phyloP scores from a whole-genome alignment of 148 eudicot genomes.

The Dysphania ambrosioides region DNA sequence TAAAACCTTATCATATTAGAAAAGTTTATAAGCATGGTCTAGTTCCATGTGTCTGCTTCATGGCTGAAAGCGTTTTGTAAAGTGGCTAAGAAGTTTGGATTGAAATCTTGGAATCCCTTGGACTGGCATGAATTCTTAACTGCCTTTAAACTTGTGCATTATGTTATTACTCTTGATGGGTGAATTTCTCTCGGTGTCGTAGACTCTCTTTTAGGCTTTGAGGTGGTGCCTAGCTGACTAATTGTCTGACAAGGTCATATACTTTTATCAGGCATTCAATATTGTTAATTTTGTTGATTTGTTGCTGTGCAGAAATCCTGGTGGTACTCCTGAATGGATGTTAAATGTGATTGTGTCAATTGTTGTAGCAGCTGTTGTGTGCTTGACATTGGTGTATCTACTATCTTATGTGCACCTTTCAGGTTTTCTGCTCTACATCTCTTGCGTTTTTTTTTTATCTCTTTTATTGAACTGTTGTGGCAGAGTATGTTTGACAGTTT shows the following conservation, averaged over 20 bases:
- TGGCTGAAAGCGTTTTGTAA: no score
- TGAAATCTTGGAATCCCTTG: no score
- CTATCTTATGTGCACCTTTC: constrained; percentile 88
- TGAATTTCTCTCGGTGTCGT: not conserved
- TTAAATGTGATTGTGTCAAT: constrained; percentile 51
- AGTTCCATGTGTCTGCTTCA: no score
- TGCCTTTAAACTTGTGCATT: not conserved
- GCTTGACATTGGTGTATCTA: constrained; percentile 84
- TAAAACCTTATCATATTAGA: no score
- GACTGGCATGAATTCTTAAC: not conserved
- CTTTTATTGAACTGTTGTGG: not conserved
- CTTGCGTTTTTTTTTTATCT: not conserved
- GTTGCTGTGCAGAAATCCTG: constrained; percentile 71
- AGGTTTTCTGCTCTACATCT: constrained; percentile 46
- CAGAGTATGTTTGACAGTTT: not conserved
- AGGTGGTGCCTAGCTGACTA: not conserved
- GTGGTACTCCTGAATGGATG: constrained; percentile 80
- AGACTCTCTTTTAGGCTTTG: not conserved
- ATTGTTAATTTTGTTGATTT: constrained; percentile 1
- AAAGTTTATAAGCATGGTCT: no score
- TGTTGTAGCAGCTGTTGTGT: constrained; percentile 55
- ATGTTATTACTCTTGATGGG: not conserved
- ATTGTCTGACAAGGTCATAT: not conserved
- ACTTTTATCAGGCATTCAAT: not conserved
- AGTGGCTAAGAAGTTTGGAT: no score